phyloP scores from a whole-genome alignment of 2,329 filamentous ascomycete species.

The Stylonectria norvegica region DNA sequence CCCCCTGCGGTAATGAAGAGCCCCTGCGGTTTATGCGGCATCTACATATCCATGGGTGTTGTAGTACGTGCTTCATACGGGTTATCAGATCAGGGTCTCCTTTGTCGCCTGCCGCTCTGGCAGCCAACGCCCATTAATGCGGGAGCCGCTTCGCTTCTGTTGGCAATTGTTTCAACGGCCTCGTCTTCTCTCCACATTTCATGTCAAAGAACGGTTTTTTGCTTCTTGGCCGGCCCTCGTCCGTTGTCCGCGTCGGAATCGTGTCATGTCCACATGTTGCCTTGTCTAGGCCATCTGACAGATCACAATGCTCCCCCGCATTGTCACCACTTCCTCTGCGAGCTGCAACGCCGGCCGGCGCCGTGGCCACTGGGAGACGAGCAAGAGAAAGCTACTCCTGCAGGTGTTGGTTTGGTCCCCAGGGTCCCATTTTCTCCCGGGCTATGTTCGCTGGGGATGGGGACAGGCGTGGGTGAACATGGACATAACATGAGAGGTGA shows the following conservation, averaged over 20 bases:
- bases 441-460: not conserved
- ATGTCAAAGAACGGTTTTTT: conserved; percentile 5
- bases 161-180: not conserved
- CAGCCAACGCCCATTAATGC: conserved; percentile 3
- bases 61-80: no score
- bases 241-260: conserved; percentile 13
- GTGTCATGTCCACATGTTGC: conserved; percentile 19
- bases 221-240: conserved; percentile 1
- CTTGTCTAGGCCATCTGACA: conserved; percentile 23
- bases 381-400: conserved; percentile 9
- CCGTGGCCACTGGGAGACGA: not conserved
- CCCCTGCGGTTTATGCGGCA: no score
- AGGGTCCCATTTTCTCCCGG: not conserved
- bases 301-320: conserved; percentile 25
- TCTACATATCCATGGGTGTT: no score
- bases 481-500: no score
- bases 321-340: conserved; percentile 13
- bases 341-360: conserved; percentile 3
- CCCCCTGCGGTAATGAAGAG: no score
- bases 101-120: conserved; percentile 4
- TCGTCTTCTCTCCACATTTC: no score
- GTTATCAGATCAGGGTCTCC: no score
- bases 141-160: conserved; percentile 5
- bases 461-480: no score
- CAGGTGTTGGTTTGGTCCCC: conserved; percentile 10